Percentiles rank a stretch among this genome's conserved stretches.
phyloP scores from a whole-genome alignment of 1,284 basidiomycete species.

The Cutaneotrichosporon mucoides region DNA sequence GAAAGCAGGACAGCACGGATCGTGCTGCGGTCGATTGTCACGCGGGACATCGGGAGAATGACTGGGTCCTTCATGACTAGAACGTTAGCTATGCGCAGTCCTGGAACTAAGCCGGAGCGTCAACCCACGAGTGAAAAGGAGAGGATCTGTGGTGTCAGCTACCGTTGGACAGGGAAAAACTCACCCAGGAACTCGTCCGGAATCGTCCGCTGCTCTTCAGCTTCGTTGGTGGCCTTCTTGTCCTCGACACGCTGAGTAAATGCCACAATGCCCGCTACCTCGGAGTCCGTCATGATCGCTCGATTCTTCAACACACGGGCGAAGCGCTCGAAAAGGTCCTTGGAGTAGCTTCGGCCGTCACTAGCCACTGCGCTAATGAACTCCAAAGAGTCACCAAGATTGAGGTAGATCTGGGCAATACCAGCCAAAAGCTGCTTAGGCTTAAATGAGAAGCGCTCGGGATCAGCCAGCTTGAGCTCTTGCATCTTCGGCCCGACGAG shows the following conservation, averaged over 20 bases:
- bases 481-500: conserved; percentile 75
- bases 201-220: conserved; percentile 84
- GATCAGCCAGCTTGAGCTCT: conserved; percentile 77
- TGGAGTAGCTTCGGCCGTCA: conserved; percentile 88
- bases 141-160: conserved; percentile 24
- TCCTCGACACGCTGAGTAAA: conserved; percentile 84
- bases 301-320: conserved; percentile 64
- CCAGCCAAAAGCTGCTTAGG: conserved; percentile 79
- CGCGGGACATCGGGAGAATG: conserved; percentile 75
- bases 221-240: conserved; percentile 68
- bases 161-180: conserved; percentile 24
- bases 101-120: too few relatives aligned
- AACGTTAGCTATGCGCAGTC: neutral
- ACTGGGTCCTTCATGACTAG: conserved; percentile 97
- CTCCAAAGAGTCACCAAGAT: conserved; percentile 71
- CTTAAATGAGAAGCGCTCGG: conserved; percentile 85
- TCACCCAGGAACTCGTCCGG: conserved; percentile 92
- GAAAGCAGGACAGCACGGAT: conserved; percentile 94
- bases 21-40: conserved; percentile 80
- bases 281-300: conserved; percentile 70
- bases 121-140: conserved; percentile 32
- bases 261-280: conserved; percentile 66
- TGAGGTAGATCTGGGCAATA: conserved; percentile 86
- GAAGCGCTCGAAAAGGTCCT: conserved; percentile 77
- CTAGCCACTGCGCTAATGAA: conserved; percentile 87